Evolutionary conservation across 805 yeast species (phyloP).

Genomic region (Isabelozyma gotoi): DNA sequence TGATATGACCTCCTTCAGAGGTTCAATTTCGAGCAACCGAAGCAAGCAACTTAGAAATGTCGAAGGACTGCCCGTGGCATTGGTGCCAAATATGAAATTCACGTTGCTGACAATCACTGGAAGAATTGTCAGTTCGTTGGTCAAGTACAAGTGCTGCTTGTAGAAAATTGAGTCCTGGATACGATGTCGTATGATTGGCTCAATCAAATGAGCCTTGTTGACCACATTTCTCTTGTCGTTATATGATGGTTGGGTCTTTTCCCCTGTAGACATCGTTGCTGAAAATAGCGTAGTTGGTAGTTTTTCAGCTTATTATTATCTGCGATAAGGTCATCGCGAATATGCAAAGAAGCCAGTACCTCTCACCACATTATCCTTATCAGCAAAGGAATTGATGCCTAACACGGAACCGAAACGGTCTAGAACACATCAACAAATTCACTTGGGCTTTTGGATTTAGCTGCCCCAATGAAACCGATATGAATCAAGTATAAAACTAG

Average conservation of each 20-base stretch:
- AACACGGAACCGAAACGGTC: neutral
- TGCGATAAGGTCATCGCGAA: neutral
- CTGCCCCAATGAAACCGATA: too few relatives aligned
- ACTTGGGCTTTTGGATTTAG: too few relatives aligned
- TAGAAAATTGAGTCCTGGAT: conserved; percentile 44
- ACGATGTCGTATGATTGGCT: conserved; percentile 41
- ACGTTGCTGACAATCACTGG: conserved; percentile 34
- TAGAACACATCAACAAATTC: neutral
- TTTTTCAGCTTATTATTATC: too few relatives aligned
- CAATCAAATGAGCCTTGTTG: conserved; percentile 36
- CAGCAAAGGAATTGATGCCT: too few relatives aligned
- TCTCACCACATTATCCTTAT: neutral
- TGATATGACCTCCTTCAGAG: conserved; percentile 54
- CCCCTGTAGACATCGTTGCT: conserved; percentile 3
- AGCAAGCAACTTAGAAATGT: conserved; percentile 76
- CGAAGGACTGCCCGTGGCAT: conserved; percentile 57
- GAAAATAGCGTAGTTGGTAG: neutral
- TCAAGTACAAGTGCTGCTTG: conserved; percentile 38
- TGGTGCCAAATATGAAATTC: conserved; percentile 58
- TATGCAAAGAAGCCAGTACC: neutral
- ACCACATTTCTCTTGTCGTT: conserved; percentile 26
- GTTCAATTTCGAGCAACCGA: conserved; percentile 75
- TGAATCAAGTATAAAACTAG: too few relatives aligned
- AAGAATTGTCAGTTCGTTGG: conserved; percentile 41
- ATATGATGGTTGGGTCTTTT: conserved; percentile 18